Base-by-base conservation (phyloP, 257 asterid genomes). In the Rhazya stricta region DNA sequence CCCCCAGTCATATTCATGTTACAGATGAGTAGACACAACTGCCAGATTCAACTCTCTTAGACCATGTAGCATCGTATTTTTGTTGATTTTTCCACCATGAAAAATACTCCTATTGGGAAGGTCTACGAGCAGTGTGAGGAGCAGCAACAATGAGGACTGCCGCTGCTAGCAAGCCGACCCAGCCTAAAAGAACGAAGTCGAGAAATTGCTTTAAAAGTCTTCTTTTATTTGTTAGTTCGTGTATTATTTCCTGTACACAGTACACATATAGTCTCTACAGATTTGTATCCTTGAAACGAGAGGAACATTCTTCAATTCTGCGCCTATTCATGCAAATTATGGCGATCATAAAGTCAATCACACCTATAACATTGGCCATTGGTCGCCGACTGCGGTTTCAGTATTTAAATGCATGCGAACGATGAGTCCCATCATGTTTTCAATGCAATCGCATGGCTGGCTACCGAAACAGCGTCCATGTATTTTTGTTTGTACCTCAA, bases 1-100 rank as follows among this genome's bases (percentile, higher is more conserved):
- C 85, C 86, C 92, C 27, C 79, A 79, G 74, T 88, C 94, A 18
- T 85, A 78, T 69, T 70, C 48, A 21, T 56, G 61, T 63, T 42
- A 1, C 48, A 73, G 77, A 68, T 75, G 79, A 82, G 67, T 43
- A 12, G 72, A 15, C 56, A 23, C n/a, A n/a, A n/a, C 34, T 30
- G 34, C 34, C 36, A 54, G 37, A 57, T 25, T 21, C 29, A 30
- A 51, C 51, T 46, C 51, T 57, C 54, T 32, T 46, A 42, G 23
- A 21, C 8, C 27, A 29, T 61, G 30, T 15, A 32, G 30, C 29
- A 58, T 48, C 21, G 54, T 23, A 48, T 48, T 48, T 48, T 48
- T 36, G 72, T n/a, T 74, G 63, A 21, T 69, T 67, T 41, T 56
- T n/a, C 48, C 10, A 19, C 63, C 67, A 25, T 29, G 37, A 74